phyloP scores from a whole-genome alignment of 768 basidiomycete species.

The Boletus barrowsii region DNA sequence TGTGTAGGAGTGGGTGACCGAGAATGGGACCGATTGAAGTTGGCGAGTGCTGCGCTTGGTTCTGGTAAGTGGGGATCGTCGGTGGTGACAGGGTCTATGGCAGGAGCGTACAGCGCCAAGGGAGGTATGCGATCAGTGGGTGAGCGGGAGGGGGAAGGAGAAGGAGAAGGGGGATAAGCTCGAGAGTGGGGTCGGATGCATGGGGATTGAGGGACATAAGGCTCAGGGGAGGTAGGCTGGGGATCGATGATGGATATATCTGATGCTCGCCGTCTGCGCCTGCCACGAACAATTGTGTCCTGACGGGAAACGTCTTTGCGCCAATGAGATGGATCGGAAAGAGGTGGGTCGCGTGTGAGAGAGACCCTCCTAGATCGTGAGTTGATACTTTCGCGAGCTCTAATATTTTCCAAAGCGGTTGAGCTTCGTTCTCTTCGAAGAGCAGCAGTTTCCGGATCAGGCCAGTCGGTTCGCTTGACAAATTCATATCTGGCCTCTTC shows the following conservation, averaged over 20 bases:
- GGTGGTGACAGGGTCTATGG: not conserved
- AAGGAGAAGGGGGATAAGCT: conserved; percentile 53
- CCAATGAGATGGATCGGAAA: conserved; percentile 54
- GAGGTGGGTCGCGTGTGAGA: conserved; percentile 42
- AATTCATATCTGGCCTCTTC: conserved; percentile 73
- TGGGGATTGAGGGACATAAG: conserved; percentile 37
- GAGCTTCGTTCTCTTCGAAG: conserved; percentile 67
- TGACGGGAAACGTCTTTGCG: conserved; percentile 47
- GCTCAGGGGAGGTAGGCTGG: conserved; percentile 27
- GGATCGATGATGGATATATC: conserved; percentile 38
- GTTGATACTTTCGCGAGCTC: conserved; percentile 46
- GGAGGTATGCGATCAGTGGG: conserved; percentile 37
- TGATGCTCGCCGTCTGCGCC: conserved; percentile 54
- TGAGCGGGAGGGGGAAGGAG: conserved; percentile 43
- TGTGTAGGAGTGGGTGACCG: conserved; percentile 40
- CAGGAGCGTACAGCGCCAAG: conserved; percentile 24
- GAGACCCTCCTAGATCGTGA: conserved; percentile 22
- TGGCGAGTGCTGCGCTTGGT: not conserved
- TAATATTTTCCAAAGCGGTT: conserved; percentile 53
- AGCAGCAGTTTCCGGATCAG: conserved; percentile 71
- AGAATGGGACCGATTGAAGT: conserved; percentile 21
- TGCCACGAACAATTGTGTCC: conserved; percentile 50
- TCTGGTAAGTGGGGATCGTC: conserved; percentile 2
- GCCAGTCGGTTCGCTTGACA: conserved; percentile 84
- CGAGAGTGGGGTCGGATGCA: conserved; percentile 42